phyloP scores from a whole-genome alignment of 164 flowering plant genomes.

The Saururus chinensis region DNA sequence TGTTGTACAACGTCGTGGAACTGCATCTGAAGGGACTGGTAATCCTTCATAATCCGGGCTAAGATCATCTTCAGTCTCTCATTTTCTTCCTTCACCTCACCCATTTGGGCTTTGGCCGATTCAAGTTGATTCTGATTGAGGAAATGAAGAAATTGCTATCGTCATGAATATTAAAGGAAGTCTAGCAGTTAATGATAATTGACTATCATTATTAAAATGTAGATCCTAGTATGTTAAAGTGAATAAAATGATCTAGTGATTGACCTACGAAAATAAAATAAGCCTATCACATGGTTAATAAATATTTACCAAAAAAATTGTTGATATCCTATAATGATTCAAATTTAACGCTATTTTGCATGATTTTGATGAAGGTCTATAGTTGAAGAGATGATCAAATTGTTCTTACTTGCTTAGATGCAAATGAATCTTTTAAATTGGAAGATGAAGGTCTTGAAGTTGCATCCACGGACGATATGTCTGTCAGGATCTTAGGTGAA shows the following conservation, averaged over 20 bases:
- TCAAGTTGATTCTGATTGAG: slow-evolving; percentile 31
- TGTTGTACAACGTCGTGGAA: slow-evolving; percentile 28
- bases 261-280: too few relatives aligned
- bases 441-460: slow-evolving; percentile 7
- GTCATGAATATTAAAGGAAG: too few relatives aligned
- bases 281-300: too few relatives aligned
- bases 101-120: slow-evolving; percentile 61
- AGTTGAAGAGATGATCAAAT: not conserved
- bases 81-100: slow-evolving; percentile 63
- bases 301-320: too few relatives aligned
- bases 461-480: slow-evolving; percentile 1
- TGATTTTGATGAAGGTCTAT: too few relatives aligned
- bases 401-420: slow-evolving; percentile 1
- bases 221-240: too few relatives aligned
- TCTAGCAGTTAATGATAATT: too few relatives aligned
- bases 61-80: slow-evolving; percentile 44
- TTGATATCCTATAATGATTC: too few relatives aligned
- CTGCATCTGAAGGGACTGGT: slow-evolving; percentile 43
- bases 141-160: not conserved
- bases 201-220: too few relatives aligned
- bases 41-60: slow-evolving; percentile 43
- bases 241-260: too few relatives aligned
- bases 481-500: not conserved
- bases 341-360: too few relatives aligned
- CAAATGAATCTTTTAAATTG: not conserved